These are phyloP conservation scores for Tuber calosporum DNA, from an alignment of 495 filamentous ascomycete species.

Conservation along the genomic window DNA sequence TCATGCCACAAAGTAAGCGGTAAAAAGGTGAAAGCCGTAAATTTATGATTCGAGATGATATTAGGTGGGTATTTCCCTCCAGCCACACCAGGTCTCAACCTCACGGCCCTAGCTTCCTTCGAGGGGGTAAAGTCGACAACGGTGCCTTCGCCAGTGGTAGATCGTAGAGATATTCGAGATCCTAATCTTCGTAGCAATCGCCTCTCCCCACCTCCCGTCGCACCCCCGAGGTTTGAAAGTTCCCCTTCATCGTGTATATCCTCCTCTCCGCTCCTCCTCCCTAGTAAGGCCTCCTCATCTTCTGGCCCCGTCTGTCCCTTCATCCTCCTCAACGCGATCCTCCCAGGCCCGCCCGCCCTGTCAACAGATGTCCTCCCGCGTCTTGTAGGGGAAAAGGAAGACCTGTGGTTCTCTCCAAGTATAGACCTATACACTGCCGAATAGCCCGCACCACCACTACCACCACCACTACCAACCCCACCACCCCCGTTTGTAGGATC, in stretches of 20 bases:
- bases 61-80: conserved; percentile 55
- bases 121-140: conserved; percentile 34
- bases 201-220: conserved; percentile 12
- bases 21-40: conserved; percentile 90
- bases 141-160: not conserved
- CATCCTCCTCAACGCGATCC: conserved; percentile 38
- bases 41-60: conserved; percentile 92
- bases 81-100: conserved; percentile 16
- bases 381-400: conserved; percentile 17
- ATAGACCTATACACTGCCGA: conserved; percentile 25
- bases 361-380: not conserved
- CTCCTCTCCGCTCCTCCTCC: conserved; percentile 10
- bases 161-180: conserved; percentile 31
- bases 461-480: not conserved
- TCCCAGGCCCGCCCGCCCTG: not conserved
- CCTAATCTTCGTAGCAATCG: conserved; percentile 30
- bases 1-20: conserved; percentile 94
- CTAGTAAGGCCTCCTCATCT: conserved; percentile 39
- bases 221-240: not conserved
- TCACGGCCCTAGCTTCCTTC: conserved; percentile 27
- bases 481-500: conserved; percentile 12
- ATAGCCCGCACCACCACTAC: not conserved
- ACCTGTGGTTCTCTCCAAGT: conserved; percentile 21
- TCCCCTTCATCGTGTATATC: not conserved
- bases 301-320: conserved; percentile 18